Evolutionary conservation across 2,329 filamentous ascomycete species (phyloP).

Genomic region (Alternaria postmessia): DNA sequence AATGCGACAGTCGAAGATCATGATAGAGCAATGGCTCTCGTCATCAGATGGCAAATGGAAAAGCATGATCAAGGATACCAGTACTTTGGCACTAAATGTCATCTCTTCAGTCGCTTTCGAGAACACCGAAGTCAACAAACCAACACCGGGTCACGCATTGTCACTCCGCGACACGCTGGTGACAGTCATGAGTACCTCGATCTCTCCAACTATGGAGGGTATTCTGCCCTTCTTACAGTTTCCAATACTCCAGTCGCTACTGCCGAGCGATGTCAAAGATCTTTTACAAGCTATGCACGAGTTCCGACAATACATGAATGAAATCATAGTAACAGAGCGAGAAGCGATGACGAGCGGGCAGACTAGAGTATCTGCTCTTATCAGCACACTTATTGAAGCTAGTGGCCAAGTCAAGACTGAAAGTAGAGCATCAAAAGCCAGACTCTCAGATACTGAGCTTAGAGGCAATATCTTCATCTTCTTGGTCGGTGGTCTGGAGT

Average conservation of each 20-base stretch:
- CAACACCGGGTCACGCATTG: slow-evolving; percentile 25
- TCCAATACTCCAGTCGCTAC: slow-evolving; percentile 19
- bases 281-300: slow-evolving; percentile 26
- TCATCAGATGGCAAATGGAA: slow-evolving; percentile 31
- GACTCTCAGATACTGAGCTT: slow-evolving; percentile 32
- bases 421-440: background rate
- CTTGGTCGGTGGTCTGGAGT: slow-evolving; percentile 42
- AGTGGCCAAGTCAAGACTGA: slow-evolving; percentile 9
- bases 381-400: slow-evolving; percentile 36
- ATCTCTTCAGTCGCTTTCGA: slow-evolving; percentile 51
- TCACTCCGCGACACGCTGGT: slow-evolving; percentile 33
- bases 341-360: background rate
- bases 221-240: slow-evolving; percentile 17
- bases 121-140: slow-evolving; percentile 21
- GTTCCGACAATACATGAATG: slow-evolving; percentile 31
- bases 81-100: slow-evolving; percentile 50
- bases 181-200: slow-evolving; percentile 38
- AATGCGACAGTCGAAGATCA: slow-evolving; percentile 62
- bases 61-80: slow-evolving; percentile 42
- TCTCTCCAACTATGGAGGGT: slow-evolving; percentile 21
- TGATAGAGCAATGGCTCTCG: slow-evolving; percentile 30
- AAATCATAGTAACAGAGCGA: background rate
- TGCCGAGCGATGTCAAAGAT: slow-evolving; percentile 27
- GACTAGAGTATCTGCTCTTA: slow-evolving; percentile 35
- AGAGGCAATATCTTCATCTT: slow-evolving; percentile 45